Conservation (phyloP, 2,329 filamentous ascomycete genomes). For the Fusarium burgessii region DNA sequence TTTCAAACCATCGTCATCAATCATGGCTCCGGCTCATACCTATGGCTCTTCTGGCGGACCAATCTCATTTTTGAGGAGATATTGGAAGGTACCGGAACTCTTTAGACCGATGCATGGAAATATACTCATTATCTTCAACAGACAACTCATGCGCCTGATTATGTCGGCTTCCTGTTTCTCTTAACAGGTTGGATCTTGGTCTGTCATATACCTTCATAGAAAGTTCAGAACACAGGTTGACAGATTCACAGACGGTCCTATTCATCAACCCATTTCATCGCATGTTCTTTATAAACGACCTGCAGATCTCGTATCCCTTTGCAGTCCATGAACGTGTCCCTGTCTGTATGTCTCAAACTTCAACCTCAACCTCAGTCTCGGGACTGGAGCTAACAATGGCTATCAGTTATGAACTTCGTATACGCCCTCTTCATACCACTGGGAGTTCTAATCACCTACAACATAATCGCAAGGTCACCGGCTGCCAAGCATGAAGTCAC, state of each 20-base stretch:
- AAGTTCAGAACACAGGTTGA: conserved; percentile 6
- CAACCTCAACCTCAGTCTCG: background rate
- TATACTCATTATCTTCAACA: conserved; percentile 48
- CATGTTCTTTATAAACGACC: conserved; percentile 91
- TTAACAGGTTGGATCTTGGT: conserved; percentile 74
- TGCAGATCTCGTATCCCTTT: conserved; percentile 86
- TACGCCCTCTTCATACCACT: conserved; percentile 83
- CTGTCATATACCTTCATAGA: conserved; percentile 37
- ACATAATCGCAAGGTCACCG: conserved; percentile 70
- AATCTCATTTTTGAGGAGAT: conserved; percentile 52
- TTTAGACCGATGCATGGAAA: no score
- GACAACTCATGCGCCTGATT: conserved; percentile 90
- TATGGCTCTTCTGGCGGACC: conserved; percentile 36
- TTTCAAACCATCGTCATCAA: conserved; percentile 4
- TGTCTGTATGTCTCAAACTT: conserved; percentile 67
- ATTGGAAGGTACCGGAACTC: conserved; percentile 59
- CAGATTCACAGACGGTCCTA: conserved; percentile 44
- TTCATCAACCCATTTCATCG: conserved; percentile 87
- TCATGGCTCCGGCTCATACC: conserved; percentile 46
- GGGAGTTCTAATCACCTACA: conserved; percentile 73
- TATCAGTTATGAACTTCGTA: conserved; percentile 77
- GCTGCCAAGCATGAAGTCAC: conserved; percentile 87
- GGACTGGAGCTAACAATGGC: conserved; percentile 1
- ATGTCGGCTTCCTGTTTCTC: conserved; percentile 81
- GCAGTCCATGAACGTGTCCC: conserved; percentile 86